Evolutionary conservation across 2,329 filamentous ascomycete genomes (phyloP).

Genomic region (Fusarium incarnatum): DNA sequence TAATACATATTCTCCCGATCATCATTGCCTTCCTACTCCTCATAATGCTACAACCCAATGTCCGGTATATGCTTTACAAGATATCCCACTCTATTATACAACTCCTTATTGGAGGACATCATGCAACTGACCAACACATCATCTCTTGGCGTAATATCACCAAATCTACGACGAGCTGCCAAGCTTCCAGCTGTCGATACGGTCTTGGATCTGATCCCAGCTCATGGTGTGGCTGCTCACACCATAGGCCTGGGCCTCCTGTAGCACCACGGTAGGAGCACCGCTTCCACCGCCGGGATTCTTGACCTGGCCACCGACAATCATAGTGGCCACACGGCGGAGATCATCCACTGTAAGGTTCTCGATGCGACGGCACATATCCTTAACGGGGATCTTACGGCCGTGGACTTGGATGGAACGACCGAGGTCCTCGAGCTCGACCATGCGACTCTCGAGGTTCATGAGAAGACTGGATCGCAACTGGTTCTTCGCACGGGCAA

Average conservation of each 20-base stretch:
- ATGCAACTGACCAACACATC: background rate
- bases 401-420: conserved; percentile 98
- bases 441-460: conserved; percentile 98
- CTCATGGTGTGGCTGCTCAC: conserved; percentile 74
- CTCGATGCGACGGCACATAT: conserved; percentile 93
- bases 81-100: conserved; percentile 44
- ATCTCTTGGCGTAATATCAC: background rate
- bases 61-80: conserved; percentile 36
- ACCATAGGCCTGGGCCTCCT: conserved; percentile 85
- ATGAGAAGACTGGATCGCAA: conserved; percentile 89
- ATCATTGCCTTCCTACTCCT: conserved; percentile 16
- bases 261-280: conserved; percentile 91
- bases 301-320: conserved; percentile 80
- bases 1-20: conserved; percentile 32
- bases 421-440: conserved; percentile 95
- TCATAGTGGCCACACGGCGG: conserved; percentile 79
- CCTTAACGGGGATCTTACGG: conserved; percentile 86
- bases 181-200: conserved; percentile 85
- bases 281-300: conserved; percentile 85
- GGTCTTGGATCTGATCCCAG: conserved; percentile 91
- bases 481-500: conserved; percentile 96
- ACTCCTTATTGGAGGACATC: conserved; percentile 6
- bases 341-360: conserved; percentile 83
- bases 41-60: conserved; percentile 33
- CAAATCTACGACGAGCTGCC: conserved; percentile 62